Evolutionary conservation across 2,329 filamentous ascomycete genomes (phyloP).

Genomic region (Boeremia lycopersici): DNA sequence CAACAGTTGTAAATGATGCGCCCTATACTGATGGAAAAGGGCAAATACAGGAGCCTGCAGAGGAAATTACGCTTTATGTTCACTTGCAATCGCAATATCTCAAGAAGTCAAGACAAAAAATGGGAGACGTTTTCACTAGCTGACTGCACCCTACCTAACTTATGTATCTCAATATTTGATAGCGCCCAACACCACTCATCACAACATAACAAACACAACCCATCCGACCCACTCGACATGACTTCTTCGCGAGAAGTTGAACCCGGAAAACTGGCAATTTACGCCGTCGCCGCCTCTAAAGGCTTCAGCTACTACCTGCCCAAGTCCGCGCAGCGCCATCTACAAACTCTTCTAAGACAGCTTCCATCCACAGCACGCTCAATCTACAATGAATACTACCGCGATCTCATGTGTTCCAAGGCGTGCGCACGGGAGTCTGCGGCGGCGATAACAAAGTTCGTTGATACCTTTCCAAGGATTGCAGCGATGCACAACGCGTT

Average conservation of each 20-base stretch:
- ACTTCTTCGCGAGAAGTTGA: background rate
- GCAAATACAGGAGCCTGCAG: too few relatives aligned
- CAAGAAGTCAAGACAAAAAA: too few relatives aligned
- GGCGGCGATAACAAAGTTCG: background rate
- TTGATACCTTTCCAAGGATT: background rate
- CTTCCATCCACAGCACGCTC: constrained; percentile 1
- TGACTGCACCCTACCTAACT: too few relatives aligned
- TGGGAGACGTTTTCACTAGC: too few relatives aligned
- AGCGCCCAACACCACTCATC: background rate
- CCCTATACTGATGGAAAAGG: too few relatives aligned
- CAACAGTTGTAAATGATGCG: too few relatives aligned
- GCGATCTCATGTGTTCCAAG: constrained; percentile 10
- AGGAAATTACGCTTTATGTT: too few relatives aligned
- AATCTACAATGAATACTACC: constrained; percentile 8
- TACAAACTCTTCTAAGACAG: background rate
- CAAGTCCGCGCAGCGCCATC: background rate
- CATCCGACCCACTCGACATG: background rate
- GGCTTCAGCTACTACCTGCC: constrained; percentile 13
- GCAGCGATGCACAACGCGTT: constrained; percentile 1
- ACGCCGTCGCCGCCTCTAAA: constrained; percentile 10
- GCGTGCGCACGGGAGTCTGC: constrained; percentile 3
- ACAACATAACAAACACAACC: background rate
- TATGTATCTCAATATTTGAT: too few relatives aligned
- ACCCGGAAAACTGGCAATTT: background rate
- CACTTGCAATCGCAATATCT: too few relatives aligned